Base-by-base conservation (phyloP, 2,329 filamentous ascomycete genomes). In the Fusarium anguioides region DNA sequence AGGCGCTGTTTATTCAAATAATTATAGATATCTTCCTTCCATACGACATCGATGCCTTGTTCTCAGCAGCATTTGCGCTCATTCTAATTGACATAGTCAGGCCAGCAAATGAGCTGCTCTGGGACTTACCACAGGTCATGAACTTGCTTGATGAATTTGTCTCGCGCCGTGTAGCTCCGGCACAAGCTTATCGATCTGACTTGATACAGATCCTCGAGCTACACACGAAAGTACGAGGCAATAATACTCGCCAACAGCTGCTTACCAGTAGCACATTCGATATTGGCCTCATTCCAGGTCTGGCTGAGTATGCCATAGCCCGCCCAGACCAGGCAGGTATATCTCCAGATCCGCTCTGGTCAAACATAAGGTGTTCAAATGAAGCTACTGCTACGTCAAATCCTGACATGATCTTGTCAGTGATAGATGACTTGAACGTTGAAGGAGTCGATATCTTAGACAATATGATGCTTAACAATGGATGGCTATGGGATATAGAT, bases 111-210 rank as follows among this genome's bases (percentile, higher is more conserved):
- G 59, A 69, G 26, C 42, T 70, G 0, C 55, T 69, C 23, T 70
- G 66, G 66, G 66, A 70, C 23, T 35, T 70, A 5, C 63, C 66
- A 7, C 62, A 69, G n/a, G 66, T 69, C 6, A 69, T 70, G 62
- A 33, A 31, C 8, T 37, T 60, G 10, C 48, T 70, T 3, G 60
- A 55, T 15, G 67, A 70, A 49, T 70, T 50, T 21, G 60, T 70
- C 3, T 59, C 64, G 21, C 37, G 66, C 1, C 60, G 68, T 4
- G 60, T 70, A 26, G 66, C 64, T 27, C 67, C 64, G 7, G 66
- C 67, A 5, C 52, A 68, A 18, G 60, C 67, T n/a, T 70, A 70
- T 27, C 37, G 44, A 8, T 61, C 50, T 15, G 67, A 70, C 5
- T 60, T 70, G 2, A 11, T 65, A 7, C 67, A 70, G 9, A 50